Conservation (phyloP, 1,284 basidiomycete genomes). For the Serendipita sp. region DNA sequence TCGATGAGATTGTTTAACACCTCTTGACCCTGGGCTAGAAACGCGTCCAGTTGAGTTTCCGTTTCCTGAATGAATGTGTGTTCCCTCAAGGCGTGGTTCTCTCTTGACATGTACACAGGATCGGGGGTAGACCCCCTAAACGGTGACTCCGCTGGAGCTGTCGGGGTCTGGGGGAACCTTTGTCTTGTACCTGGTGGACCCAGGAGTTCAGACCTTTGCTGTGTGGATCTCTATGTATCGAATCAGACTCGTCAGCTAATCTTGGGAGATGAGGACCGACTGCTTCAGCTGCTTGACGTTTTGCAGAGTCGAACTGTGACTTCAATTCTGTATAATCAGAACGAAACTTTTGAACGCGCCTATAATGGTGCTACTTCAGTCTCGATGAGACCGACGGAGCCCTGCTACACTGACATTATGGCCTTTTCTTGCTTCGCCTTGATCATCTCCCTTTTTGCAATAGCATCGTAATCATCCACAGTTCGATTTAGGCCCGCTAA, state of each 20-base stretch:
- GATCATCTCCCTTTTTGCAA: conserved; percentile 88
- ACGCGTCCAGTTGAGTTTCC: conserved; percentile 69
- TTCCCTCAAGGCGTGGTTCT: conserved; percentile 69
- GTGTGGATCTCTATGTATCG: conserved; percentile 34
- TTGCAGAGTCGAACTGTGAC: conserved; percentile 54
- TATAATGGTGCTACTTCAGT: conserved; percentile 19
- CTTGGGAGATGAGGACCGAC: conserved; percentile 21
- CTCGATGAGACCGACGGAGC: neutral
- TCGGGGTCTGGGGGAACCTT: conserved; percentile 35
- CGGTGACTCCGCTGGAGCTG: conserved; percentile 53
- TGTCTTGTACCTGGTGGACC: conserved; percentile 38
- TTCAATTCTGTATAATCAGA: conserved; percentile 59
- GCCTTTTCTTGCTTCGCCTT: conserved; percentile 92
- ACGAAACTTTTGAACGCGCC: conserved; percentile 73
- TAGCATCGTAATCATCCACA: conserved; percentile 89
- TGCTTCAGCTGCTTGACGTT: conserved; percentile 26
- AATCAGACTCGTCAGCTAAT: neutral
- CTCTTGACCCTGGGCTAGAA: conserved; percentile 78
- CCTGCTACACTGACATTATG: conserved; percentile 47
- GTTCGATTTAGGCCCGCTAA: conserved; percentile 83
- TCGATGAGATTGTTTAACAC: conserved; percentile 82
- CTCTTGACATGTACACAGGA: conserved; percentile 32
- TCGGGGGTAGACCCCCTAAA: conserved; percentile 44
- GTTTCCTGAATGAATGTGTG: conserved; percentile 76
- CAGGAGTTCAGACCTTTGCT: conserved; percentile 47